Evolutionary conservation across 148 eudicot genomes (phyloP), one percentile per base, ranked within the genome.

Genomic region (Diospyros kaki): DNA sequence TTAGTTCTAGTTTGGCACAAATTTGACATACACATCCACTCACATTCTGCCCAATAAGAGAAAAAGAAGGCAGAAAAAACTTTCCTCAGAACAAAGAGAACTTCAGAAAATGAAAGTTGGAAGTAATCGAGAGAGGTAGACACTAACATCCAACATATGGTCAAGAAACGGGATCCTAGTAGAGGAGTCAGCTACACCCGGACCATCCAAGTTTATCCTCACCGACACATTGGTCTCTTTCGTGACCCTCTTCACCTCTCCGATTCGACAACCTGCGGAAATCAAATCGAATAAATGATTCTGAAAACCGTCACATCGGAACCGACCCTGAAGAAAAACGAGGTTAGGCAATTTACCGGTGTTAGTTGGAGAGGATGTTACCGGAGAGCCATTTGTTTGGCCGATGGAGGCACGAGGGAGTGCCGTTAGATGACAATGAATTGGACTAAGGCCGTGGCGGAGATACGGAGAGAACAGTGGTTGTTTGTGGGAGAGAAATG

Each of bases 141-240:
- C 4, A 84, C 91, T 84, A 45, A 95, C 98, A 81, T 95, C 98
- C 78, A 95, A 79, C 97, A 95, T 95, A 79, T 95, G 98, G 86
- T 92, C 98, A 58, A 95, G 88, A 80, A 95, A 95, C 3, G 97
- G 97, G 53, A 95, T 90, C 48, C 97, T 90, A 46, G 94, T 90
- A 74, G 62, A 74, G 81, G 90, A 87, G 75, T 95, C 94, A 63
- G 98, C 89, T 54, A 90, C 78, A 40, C 96, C 97, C 6, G 80
- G 71, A 38, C 98, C 98, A 86, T 95, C 98, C 92, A 95, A 78
- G 79, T 90, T 88, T 38, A 92, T 81, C 85, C 85, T 88, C 86
- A 95, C 96, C 44, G 48, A 58, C 72, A 95, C 96, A 84, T 95
- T 95, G 11, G 98, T 95, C 84, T 95, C 98, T 10, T 95, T 95